Percentiles rank a stretch among this genome's conserved stretches.
Evolutionary conservation across 805 yeast species (phyloP).

Genomic region (Saccharomycopsis olivae): DNA sequence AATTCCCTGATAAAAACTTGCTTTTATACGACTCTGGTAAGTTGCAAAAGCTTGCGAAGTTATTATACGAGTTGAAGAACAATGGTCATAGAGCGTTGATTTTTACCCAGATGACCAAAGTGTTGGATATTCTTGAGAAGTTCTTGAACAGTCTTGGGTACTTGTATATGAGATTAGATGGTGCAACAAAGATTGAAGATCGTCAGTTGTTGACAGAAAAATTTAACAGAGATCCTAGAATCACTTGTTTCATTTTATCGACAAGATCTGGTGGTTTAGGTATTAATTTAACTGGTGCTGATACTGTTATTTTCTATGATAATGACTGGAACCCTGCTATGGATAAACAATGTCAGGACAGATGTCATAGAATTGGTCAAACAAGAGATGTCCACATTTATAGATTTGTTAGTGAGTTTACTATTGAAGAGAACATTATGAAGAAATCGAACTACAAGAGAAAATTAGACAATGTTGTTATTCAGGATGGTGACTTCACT

Average conservation of each 20-base stretch:
- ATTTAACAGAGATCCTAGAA: constrained; percentile 75
- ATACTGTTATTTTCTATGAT: constrained; percentile 95
- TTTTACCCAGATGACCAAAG: constrained; percentile 97
- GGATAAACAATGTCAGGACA: constrained; percentile 98
- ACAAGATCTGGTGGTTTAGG: constrained; percentile 98
- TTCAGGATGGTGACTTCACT: constrained; percentile 96
- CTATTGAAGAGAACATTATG: constrained; percentile 91
- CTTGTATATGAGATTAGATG: constrained; percentile 89
- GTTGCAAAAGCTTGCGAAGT: constrained; percentile 68
- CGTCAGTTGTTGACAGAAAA: constrained; percentile 89
- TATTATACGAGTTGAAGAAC: constrained; percentile 67
- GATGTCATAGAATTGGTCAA: constrained; percentile 98
- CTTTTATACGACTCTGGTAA: constrained; percentile 96
- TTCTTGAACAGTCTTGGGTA: constrained; percentile 92
- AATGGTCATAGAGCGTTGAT: constrained; percentile 91
- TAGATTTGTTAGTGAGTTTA: constrained; percentile 89
- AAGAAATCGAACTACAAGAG: constrained; percentile 91
- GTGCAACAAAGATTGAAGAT: constrained; percentile 95
- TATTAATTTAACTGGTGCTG: constrained; percentile 96
- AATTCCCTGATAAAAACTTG: constrained; percentile 90
- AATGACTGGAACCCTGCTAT: constrained; percentile 99
- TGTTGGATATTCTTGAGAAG: constrained; percentile 84
- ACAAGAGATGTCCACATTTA: constrained; percentile 96
- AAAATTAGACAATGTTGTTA: constrained; percentile 86
- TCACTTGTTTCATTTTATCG: constrained; percentile 85